Base-by-base conservation (phyloP, 2,329 filamentous ascomycete species). In the Tothia fuscella region DNA sequence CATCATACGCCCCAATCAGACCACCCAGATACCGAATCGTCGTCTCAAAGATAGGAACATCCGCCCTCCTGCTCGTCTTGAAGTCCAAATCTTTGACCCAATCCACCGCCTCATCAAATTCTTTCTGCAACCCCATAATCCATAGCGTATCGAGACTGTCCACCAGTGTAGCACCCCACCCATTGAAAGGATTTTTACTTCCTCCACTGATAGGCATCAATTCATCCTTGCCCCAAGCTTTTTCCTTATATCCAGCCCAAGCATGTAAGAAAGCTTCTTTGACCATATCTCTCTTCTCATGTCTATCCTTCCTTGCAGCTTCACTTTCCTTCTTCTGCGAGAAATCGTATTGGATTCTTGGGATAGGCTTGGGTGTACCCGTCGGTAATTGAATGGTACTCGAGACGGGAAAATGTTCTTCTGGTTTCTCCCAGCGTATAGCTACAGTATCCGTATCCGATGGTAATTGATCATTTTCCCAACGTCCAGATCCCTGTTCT, bases 161-260 rank as follows among this genome's bases (percentile, higher is more conserved):
- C 4, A 94, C 82, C 46, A 94, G 58, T 0, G 87, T 93, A 13
- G 87, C 87, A 14, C 83, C 83, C 87, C 87, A 94, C 38, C 82
- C 85, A 55, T 86, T 89, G 59, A 96, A 96, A 0, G 86, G 84
- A 55, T 95, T 82, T 14, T 76, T 74, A 48, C 68, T 76, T 12
- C 63, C 65, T 39, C 78, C 78, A 22, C 75, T 73, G 7, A 89
- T 67, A 2, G 91, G 91, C 33, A 65, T 71, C 13, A 96, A 63
- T 63, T 96, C 91, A 55, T 96, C 91, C 51, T 93, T 83, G 47
- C 79, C 74, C 76, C 84, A 91, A 9, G 88, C 89, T 51, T 78
- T 70, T 46, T 76, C 68, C 54, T 74, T 82, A 63, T 96, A 96
- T 26, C 83, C 85, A 3, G 67, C 62, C 89, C 91, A 96, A 1